A percentile compares a stretch with the other conserved stretches of the same genome.
phyloP scores from a whole-genome alignment of 2,329 filamentous ascomycete species.

The Aspergillus sergii region DNA sequence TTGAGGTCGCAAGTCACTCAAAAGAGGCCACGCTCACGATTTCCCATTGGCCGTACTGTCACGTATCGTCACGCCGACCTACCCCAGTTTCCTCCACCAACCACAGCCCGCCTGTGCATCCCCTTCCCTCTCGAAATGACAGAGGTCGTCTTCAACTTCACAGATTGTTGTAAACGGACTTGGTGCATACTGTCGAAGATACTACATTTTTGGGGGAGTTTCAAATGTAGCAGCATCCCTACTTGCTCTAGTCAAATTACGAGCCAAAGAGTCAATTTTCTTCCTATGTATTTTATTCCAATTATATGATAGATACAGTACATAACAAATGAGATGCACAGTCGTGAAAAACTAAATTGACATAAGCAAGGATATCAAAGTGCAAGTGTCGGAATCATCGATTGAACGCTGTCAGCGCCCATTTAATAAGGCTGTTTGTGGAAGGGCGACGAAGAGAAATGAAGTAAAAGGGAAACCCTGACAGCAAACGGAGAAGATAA shows the following conservation, averaged over 20 bases:
- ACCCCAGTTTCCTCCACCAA: slow-evolving; percentile 11
- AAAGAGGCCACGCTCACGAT: slow-evolving; percentile 33
- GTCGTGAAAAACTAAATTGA: slow-evolving; percentile 22
- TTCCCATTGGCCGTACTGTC: slow-evolving; percentile 20
- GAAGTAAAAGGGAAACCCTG: slow-evolving; percentile 5
- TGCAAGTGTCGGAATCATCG: slow-evolving; percentile 16
- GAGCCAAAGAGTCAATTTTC: background rate
- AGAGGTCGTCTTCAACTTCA: background rate
- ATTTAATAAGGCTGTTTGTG: slow-evolving; percentile 12
- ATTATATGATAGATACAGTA: slow-evolving; percentile 22
- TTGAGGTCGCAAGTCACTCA: slow-evolving; percentile 24
- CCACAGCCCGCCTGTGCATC: background rate
- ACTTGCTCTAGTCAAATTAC: background rate
- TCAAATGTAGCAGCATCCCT: background rate
- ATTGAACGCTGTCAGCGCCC: slow-evolving; percentile 22
- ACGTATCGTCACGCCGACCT: slow-evolving; percentile 17
- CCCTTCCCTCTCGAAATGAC: background rate
- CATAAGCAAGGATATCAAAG: slow-evolving; percentile 17
- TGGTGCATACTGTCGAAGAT: background rate
- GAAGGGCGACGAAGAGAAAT: slow-evolving; percentile 1
- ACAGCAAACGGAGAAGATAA: slow-evolving; percentile 13
- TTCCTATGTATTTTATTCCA: slow-evolving; percentile 7
- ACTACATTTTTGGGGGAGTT: background rate
- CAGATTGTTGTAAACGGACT: background rate
- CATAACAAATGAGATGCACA: slow-evolving; percentile 23